Evolutionary conservation across 129 eudicot genomes (phyloP).

Genomic region (Flaveria robusta): DNA sequence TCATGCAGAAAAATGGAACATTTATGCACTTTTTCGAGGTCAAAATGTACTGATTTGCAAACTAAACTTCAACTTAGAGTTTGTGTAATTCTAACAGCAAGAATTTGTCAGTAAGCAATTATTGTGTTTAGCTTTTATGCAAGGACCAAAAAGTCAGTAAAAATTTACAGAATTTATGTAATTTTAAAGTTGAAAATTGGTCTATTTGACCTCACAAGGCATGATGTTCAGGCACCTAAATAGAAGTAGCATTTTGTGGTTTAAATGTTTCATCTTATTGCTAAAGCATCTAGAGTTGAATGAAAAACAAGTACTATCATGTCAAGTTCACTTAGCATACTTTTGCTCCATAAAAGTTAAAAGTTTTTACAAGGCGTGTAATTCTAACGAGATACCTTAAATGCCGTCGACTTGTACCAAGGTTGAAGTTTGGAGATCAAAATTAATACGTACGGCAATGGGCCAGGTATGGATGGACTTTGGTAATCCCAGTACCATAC

Average conservation of each 20-base stretch:
- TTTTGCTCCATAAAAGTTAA: neutral
- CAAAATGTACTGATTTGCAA: neutral
- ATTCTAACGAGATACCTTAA: neutral
- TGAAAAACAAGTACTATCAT: neutral
- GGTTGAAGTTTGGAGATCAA: neutral
- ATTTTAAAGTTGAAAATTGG: neutral
- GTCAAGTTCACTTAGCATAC: neutral
- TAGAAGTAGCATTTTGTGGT: neutral
- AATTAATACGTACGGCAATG: neutral
- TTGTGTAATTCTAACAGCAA: neutral
- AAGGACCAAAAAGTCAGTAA: neutral
- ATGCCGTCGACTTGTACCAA: neutral
- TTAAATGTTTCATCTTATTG: neutral
- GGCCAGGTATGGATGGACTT: neutral
- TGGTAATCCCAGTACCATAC: neutral
- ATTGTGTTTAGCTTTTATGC: neutral
- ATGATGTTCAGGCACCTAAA: conserved; percentile 11
- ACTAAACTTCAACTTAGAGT: conserved; percentile 5
- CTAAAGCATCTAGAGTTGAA: conserved; percentile 2
- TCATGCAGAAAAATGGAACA: conserved; percentile 25
- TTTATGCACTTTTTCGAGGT: conserved; percentile 12
- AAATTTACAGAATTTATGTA: neutral
- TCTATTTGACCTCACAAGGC: conserved; percentile 9
- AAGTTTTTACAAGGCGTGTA: neutral
- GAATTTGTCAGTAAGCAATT: neutral